Evolutionary conservation across 441 rosid species (phyloP).

Genomic region (Pelargonium cotyledonis): DNA sequence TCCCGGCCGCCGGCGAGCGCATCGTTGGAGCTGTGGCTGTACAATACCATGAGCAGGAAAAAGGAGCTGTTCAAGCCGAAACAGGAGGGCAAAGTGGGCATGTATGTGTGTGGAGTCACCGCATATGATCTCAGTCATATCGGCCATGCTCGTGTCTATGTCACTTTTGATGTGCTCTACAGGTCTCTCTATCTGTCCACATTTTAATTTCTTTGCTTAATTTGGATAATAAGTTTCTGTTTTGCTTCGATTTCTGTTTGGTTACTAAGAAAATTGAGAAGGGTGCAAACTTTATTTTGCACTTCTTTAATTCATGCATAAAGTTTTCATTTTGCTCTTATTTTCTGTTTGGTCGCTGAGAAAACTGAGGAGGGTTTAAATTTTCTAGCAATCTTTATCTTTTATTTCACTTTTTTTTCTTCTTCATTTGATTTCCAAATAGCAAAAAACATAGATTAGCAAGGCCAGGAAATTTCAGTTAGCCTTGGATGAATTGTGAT

Average conservation of each 20-base stretch:
- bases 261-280: neutral
- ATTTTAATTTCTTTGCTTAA: neutral
- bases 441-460: neutral
- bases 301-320: neutral
- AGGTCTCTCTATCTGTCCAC: slow-evolving; percentile 30
- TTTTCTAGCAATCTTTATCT: neutral
- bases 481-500: neutral
- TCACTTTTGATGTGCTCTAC: slow-evolving; percentile 73
- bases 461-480: neutral
- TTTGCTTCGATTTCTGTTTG: neutral
- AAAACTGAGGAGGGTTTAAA: neutral
- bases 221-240: neutral
- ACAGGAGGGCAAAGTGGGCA: slow-evolving; percentile 57
- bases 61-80: slow-evolving; percentile 52
- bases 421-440: neutral
- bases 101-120: slow-evolving; percentile 92
- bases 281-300: too few relatives aligned
- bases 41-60: slow-evolving; percentile 62
- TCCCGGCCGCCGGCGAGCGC: neutral
- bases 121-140: slow-evolving; percentile 91
- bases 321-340: neutral
- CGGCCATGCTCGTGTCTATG: slow-evolving; percentile 92
- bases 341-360: slow-evolving; percentile 3
- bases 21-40: slow-evolving; percentile 36
- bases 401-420: too few relatives aligned